phyloP scores from a whole-genome alignment of 768 basidiomycete genomes.

The Suillus variegatus region DNA sequence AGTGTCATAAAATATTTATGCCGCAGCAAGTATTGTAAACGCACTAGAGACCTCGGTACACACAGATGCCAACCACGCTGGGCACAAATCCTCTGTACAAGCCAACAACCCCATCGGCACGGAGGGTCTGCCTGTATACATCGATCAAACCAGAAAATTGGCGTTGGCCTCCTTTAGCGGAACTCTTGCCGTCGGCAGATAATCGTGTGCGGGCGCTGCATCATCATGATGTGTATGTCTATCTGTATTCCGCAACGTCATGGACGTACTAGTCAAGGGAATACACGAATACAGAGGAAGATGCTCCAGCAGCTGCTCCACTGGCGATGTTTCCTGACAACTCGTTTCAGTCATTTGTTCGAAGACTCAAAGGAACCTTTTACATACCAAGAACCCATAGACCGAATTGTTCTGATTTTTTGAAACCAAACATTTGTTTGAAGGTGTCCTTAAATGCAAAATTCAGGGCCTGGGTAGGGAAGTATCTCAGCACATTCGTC shows the following conservation, averaged over 20 bases:
- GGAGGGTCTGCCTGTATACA: conserved; percentile 45
- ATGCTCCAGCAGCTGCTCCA: conserved; percentile 45
- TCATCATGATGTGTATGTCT: not conserved
- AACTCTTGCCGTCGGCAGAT: conserved; percentile 40
- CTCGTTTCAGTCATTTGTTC: not conserved
- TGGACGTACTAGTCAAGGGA: conserved; percentile 43
- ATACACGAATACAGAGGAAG: conserved; percentile 44
- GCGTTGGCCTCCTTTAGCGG: conserved; percentile 37
- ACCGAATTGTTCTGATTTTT: conserved; percentile 37
- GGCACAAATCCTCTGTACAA: conserved; percentile 45
- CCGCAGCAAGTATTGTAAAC: conserved; percentile 10
- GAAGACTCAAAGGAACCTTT: not conserved
- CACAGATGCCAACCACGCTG: conserved; percentile 41
- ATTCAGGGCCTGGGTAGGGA: conserved; percentile 48
- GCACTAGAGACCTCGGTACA: conserved; percentile 47
- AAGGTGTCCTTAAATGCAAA: conserved; percentile 50
- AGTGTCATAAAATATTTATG: not conserved
- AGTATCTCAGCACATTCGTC: conserved; percentile 46
- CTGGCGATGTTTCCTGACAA: conserved; percentile 40
- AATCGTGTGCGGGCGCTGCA: conserved; percentile 43
- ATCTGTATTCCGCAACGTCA: too few species aligned
- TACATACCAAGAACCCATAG: conserved; percentile 37
- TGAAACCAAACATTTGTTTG: conserved; percentile 39
- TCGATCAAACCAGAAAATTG: conserved; percentile 44
- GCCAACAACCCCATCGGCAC: conserved; percentile 41